These are phyloP conservation scores for Colletotrichum zoysiae DNA, from an alignment of 2,329 filamentous ascomycete species.

Conservation along the genomic window DNA sequence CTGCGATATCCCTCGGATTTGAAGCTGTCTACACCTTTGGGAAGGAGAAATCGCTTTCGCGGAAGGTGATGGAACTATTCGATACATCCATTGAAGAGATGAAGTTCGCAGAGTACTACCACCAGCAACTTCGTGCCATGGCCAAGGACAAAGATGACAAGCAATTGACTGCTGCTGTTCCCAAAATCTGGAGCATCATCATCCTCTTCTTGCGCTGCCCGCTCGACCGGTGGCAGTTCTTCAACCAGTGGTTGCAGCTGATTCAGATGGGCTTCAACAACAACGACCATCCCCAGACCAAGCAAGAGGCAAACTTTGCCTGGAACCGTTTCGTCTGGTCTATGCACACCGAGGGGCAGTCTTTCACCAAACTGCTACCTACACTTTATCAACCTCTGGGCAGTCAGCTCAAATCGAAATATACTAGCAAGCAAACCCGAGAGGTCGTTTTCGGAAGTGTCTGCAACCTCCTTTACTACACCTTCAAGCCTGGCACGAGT, in stretches of 20 bases:
- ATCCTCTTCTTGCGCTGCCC: slow-evolving; percentile 80
- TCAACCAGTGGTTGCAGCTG: slow-evolving; percentile 80
- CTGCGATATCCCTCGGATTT: slow-evolving; percentile 80
- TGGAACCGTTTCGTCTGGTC: slow-evolving; percentile 89
- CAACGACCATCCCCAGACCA: slow-evolving; percentile 73
- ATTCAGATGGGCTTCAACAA: slow-evolving; percentile 89
- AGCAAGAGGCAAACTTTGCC: slow-evolving; percentile 82
- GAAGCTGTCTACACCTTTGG: slow-evolving; percentile 78
- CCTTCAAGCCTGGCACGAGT: slow-evolving; percentile 78
- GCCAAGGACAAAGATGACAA: slow-evolving; percentile 72
- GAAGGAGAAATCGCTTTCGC: slow-evolving; percentile 75
- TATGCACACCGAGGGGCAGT: slow-evolving; percentile 72
- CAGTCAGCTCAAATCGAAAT: slow-evolving; percentile 76
- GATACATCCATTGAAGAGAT: slow-evolving; percentile 68
- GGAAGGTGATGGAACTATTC: slow-evolving; percentile 74
- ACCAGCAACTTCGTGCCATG: slow-evolving; percentile 76
- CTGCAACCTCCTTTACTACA: slow-evolving; percentile 86
- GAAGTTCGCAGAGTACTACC: slow-evolving; percentile 78
- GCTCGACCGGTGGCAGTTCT: slow-evolving; percentile 78
- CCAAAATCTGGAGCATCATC: slow-evolving; percentile 89
- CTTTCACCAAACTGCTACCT: slow-evolving; percentile 66
- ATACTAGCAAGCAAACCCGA: slow-evolving; percentile 68
- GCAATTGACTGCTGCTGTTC: slow-evolving; percentile 69
- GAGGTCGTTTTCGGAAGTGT: slow-evolving; percentile 75
- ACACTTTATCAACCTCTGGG: slow-evolving; percentile 75